Evolutionary conservation across 169 alveolate species (phyloP).

Genomic region (Babesia sp.): DNA sequence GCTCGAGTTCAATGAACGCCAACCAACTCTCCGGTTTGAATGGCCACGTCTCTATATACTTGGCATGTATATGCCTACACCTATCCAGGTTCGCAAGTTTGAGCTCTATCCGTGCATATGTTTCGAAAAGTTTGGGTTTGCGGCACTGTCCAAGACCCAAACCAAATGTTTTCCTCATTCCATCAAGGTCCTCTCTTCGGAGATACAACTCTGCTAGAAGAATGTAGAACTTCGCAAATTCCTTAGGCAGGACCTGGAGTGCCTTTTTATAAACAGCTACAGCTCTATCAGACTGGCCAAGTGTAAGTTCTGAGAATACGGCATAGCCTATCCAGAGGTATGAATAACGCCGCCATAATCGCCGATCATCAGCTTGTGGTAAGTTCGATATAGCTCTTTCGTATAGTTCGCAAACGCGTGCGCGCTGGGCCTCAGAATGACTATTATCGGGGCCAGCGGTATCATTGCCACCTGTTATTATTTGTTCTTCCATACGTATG

Average conservation of each 20-base stretch:
- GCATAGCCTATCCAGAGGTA: conserved; percentile 95
- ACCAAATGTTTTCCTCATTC: conserved; percentile 91
- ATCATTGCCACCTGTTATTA: conserved; percentile 67
- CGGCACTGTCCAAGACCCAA: conserved; percentile 91
- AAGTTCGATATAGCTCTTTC: conserved; percentile 92
- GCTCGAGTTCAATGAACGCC: conserved; percentile 87
- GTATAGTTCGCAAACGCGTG: conserved; percentile 81
- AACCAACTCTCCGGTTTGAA: conserved; percentile 89
- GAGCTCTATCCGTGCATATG: conserved; percentile 91
- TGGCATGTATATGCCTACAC: conserved; percentile 89
- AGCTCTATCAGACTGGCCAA: conserved; percentile 82
- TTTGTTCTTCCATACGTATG: conserved; percentile 90
- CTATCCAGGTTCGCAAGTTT: conserved; percentile 93
- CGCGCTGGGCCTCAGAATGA: conserved; percentile 50
- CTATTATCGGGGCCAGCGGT: not conserved
- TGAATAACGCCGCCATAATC: conserved; percentile 90
- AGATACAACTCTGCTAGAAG: conserved; percentile 85
- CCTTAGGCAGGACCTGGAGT: conserved; percentile 87
- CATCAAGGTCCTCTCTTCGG: conserved; percentile 78
- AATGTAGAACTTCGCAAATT: conserved; percentile 90
- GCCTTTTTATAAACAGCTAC: conserved; percentile 87
- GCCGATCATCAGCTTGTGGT: conserved; percentile 90
- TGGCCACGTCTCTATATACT: conserved; percentile 89
- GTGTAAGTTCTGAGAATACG: conserved; percentile 89
- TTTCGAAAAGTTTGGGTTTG: conserved; percentile 86